Evolutionary conservation across 2,329 filamentous ascomycete species (phyloP).

Genomic region (Monascus ruber): DNA sequence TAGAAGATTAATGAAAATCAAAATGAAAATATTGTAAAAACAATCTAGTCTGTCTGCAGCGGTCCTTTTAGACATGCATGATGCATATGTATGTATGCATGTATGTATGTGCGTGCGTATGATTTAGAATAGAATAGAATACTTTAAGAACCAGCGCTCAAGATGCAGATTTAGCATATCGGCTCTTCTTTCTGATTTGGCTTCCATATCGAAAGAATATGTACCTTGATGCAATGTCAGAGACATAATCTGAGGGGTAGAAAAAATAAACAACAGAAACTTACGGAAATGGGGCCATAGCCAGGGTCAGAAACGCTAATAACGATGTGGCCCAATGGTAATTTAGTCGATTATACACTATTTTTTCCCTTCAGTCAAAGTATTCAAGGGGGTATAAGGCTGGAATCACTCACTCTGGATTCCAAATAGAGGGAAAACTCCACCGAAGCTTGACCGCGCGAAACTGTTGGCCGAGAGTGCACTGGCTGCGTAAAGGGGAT

Average conservation of each 20-base stretch:
- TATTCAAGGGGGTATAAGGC: neutral
- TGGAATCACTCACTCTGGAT: slow-evolving; percentile 37
- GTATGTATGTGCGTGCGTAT: too few species aligned
- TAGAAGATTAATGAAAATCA: too few species aligned
- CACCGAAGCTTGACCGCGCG: slow-evolving; percentile 66
- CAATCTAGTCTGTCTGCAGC: too few species aligned
- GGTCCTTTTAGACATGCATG: too few species aligned
- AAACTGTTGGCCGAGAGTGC: slow-evolving; percentile 79
- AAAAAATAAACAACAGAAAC: slow-evolving; percentile 7
- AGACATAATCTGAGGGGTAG: neutral
- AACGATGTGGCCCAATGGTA: slow-evolving; percentile 37
- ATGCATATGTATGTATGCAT: too few species aligned
- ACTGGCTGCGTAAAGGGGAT: slow-evolving; percentile 36
- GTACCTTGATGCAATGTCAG: slow-evolving; percentile 18
- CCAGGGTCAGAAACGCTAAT: slow-evolving; percentile 32
- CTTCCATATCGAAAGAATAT: slow-evolving; percentile 34
- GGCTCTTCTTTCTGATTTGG: slow-evolving; percentile 30
- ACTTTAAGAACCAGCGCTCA: too few species aligned
- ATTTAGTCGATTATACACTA: slow-evolving; percentile 37
- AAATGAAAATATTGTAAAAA: too few species aligned
- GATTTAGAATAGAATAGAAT: too few species aligned
- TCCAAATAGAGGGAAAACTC: slow-evolving; percentile 65
- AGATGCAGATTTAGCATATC: slow-evolving; percentile 17
- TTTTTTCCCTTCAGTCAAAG: neutral
- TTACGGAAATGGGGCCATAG: slow-evolving; percentile 37